Conservation (phyloP, 768 basidiomycete genomes). For the Lactarius sp. region DNA sequence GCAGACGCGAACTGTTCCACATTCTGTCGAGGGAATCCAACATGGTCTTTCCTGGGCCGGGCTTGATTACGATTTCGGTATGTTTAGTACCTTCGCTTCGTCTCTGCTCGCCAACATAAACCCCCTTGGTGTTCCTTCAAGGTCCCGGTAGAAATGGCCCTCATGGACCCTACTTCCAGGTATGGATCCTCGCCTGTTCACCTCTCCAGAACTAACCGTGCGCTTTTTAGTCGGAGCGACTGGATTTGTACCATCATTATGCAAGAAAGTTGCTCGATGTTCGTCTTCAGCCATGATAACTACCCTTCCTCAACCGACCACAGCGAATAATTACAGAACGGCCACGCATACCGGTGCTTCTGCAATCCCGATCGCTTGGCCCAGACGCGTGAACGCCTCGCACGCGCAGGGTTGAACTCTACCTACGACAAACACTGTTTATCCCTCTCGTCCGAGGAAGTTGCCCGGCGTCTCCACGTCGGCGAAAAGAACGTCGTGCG, state of each 20-base stretch:
- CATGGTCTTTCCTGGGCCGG: slow-evolving; percentile 85
- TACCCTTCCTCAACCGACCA: not conserved
- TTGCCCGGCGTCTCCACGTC: slow-evolving; percentile 60
- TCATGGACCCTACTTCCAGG: slow-evolving; percentile 86
- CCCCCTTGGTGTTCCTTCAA: slow-evolving; percentile 30
- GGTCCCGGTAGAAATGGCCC: slow-evolving; percentile 75
- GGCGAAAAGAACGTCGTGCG: slow-evolving; percentile 82
- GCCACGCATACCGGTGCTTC: slow-evolving; percentile 93
- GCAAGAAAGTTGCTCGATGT: slow-evolving; percentile 75
- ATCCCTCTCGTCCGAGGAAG: slow-evolving; percentile 83
- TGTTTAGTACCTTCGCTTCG: slow-evolving; percentile 23
- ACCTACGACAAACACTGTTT: slow-evolving; percentile 89
- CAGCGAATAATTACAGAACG: slow-evolving; percentile 47
- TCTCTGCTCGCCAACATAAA: not conserved
- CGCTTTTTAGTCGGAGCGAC: slow-evolving; percentile 70
- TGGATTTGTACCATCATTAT: slow-evolving; percentile 78
- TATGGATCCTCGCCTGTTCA: slow-evolving; percentile 30
- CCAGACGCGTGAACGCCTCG: slow-evolving; percentile 62
- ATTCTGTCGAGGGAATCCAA: slow-evolving; percentile 77
- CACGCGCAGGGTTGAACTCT: slow-evolving; percentile 64
- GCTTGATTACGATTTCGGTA: slow-evolving; percentile 87
- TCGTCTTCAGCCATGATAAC: slow-evolving; percentile 20
- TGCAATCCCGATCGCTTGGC: slow-evolving; percentile 71
- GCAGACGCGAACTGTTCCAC: slow-evolving; percentile 76
- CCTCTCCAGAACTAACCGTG: slow-evolving; percentile 5